These are phyloP conservation scores for Oryza brachyantha DNA, from an alignment of 176 grass and related monocot species.

Conservation along the genomic window DNA sequence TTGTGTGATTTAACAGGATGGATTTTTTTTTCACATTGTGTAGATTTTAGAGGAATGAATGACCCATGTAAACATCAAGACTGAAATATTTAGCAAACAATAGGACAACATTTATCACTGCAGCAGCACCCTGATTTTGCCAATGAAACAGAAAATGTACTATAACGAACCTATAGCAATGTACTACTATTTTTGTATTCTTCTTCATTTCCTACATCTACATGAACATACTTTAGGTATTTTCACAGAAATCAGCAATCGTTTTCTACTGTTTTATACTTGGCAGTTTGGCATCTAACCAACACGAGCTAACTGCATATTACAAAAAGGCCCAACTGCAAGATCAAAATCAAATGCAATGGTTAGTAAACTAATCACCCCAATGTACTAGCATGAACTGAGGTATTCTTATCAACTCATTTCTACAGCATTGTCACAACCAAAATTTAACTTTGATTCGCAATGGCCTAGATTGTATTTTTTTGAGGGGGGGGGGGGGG, in stretches of 20 bases:
- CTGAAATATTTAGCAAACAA: neutral
- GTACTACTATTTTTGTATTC: neutral
- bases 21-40: neutral
- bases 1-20: neutral
- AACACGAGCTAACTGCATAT: neutral
- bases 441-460: neutral
- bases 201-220: neutral
- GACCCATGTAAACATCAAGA: neutral
- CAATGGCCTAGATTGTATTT: no score
- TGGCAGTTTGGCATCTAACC: no score
- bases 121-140: no score
- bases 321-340: no score
- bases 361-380: neutral
- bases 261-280: neutral
- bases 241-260: neutral
- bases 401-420: neutral
- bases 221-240: neutral
- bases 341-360: neutral
- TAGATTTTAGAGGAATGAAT: neutral
- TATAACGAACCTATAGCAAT: neutral
- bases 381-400: neutral
- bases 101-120: neutral
- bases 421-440: neutral
- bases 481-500: no score
- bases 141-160: neutral